phyloP scores from a whole-genome alignment of 2,329 filamentous ascomycete species.

The Rhynchosporium agropyri region DNA sequence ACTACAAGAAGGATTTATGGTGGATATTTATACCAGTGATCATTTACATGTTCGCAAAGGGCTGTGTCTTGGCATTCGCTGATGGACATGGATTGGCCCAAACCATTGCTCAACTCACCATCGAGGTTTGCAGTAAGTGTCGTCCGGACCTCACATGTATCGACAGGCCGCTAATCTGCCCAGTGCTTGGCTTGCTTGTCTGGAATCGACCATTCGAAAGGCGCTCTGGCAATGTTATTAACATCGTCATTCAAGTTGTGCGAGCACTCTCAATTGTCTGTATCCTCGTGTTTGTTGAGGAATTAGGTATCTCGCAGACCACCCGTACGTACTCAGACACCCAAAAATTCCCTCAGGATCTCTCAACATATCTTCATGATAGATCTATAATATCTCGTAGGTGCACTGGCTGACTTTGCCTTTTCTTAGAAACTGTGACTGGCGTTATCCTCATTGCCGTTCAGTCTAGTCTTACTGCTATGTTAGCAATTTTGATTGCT shows the following conservation, averaged over 20 bases:
- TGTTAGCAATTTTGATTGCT: constrained; percentile 83
- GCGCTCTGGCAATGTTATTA: constrained; percentile 88
- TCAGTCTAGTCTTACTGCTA: constrained; percentile 79
- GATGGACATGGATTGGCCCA: constrained; percentile 86
- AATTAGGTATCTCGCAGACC: constrained; percentile 85
- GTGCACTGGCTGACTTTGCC: too few relatives aligned
- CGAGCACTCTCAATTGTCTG: constrained; percentile 86
- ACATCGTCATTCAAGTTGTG: constrained; percentile 87
- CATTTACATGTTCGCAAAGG: constrained; percentile 87
- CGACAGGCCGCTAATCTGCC: constrained; percentile 39
- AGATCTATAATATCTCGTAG: too few relatives aligned
- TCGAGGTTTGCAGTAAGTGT: constrained; percentile 64
- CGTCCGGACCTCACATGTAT: background rate
- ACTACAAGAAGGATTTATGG: constrained; percentile 93
- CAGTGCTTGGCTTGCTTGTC: constrained; percentile 72
- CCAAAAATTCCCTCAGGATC: too few relatives aligned
- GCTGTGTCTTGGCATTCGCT: constrained; percentile 79
- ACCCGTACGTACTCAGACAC: constrained; percentile 52
- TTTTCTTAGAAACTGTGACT: constrained; percentile 69
- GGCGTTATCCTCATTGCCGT: constrained; percentile 93
- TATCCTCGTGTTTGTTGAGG: constrained; percentile 90
- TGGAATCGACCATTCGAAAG: constrained; percentile 88
- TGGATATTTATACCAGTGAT: constrained; percentile 94
- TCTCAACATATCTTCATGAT: too few relatives aligned
- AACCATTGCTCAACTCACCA: constrained; percentile 74